Base-by-base conservation (phyloP, 208 protist species). In the Leishmania martiniquensis region DNA sequence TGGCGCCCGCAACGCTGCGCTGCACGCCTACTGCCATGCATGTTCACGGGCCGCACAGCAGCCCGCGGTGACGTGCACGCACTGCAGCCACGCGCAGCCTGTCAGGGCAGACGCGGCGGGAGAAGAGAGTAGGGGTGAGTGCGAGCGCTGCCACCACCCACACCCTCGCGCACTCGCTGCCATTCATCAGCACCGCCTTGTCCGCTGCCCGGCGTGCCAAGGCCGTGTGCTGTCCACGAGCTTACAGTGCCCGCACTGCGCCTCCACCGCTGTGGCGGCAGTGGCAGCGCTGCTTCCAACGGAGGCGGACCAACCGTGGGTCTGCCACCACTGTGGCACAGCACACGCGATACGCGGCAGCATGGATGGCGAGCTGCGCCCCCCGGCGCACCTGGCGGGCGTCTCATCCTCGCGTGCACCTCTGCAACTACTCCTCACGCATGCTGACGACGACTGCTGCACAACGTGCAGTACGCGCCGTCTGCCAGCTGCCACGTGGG, bases 161-260 rank as follows among this genome's bases (percentile, higher is more conserved):
- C 91, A 93, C 66, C 91, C 91, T 13, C 82, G 85, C 37, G 55
- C 72, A 7, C 47, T 80, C 12, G 87, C 90, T 32, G 80, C 88
- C 29, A 32, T 81, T 12, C n/a, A 57, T 32, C 22, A 57, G 39
- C 39, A 57, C 2, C 84, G 87, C 5, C 70, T 88, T 7, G 76
- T 86, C n/a, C 72, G 32, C 42, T 92, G 81, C 75, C 88, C 77
- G n/a, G 85, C 76, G 22, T 89, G 85, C 73, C 83, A 84, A 55
- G 77, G 80, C 22, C 65, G 54, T 60, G 75, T 86, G 22, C 76
- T 78, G 39, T 77, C 66, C 60, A 73, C 73, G 69, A 75, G 72
- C 29, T 25, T 7, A 0, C 15, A 34, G 15, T 91, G 90, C 83
- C 72, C 78, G 42, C 80, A 82, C 77, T 92, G 91, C 44, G 69